Evolutionary conservation across 1,284 basidiomycete genomes (phyloP).

Genomic region (Ceratobasidium sp.): DNA sequence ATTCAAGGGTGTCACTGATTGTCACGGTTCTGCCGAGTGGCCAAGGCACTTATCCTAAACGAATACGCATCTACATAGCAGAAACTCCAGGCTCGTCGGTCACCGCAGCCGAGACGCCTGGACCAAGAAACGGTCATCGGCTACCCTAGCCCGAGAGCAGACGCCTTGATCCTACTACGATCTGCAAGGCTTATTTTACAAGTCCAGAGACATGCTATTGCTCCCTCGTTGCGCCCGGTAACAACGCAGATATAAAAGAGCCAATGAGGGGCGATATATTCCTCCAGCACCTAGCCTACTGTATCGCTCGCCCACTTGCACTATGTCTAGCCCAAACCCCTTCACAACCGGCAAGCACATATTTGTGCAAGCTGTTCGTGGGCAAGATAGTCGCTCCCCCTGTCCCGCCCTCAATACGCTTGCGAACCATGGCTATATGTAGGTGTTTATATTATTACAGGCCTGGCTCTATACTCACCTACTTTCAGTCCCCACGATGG

Average conservation of each 20-base stretch:
- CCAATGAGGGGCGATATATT: background rate
- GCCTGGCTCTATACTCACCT: background rate
- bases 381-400: conserved; percentile 41
- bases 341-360: conserved; percentile 14
- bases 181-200: background rate
- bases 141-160: background rate
- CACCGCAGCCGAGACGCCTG: background rate
- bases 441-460: background rate
- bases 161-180: background rate
- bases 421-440: conserved; percentile 45
- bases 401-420: conserved; percentile 47
- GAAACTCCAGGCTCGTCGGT: background rate
- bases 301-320: too few relatives aligned
- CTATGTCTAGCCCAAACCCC: background rate
- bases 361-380: conserved; percentile 4
- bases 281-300: background rate
- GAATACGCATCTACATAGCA: too few relatives aligned
- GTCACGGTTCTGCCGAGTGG: background rate
- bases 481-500: conserved; percentile 9
- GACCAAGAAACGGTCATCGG: background rate
- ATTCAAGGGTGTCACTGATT: background rate
- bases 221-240: background rate
- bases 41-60: background rate
- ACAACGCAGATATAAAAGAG: background rate
- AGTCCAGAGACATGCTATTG: background rate